Base-by-base conservation (phyloP, 2,329 filamentous ascomycete species). In the Neocucurbitaria cava region DNA sequence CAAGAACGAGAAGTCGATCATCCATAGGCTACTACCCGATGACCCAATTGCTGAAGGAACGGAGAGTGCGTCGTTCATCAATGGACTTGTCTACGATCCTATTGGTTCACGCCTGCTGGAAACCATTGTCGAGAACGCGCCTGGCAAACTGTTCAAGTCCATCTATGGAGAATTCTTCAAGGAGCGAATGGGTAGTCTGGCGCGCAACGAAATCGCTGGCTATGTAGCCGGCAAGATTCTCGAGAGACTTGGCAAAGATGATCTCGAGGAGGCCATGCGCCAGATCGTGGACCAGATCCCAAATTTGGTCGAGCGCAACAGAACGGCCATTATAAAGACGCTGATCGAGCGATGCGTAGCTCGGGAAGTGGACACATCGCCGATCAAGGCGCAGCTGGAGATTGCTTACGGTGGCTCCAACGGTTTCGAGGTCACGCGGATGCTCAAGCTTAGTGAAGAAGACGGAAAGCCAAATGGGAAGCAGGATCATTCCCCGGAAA, bases 91-190 rank as follows among this genome's bases (percentile, higher is more conserved):
- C 23, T 98, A 97, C 75, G 92, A 98, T 70, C 83, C 89, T 1
- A 88, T 98, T 46, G 95, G 95, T 15, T 97, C 94, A 3, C 89
- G 94, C 40, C 82, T 99, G 1, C 82, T 98, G 20, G 95, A 99
- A 78, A 91, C 89, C 0, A 88, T 99, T 59, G 85, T 97, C 59
- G 85, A 87, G 23, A 84, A 89, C 70, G 87, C 89, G 15, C 92
- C 95, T 0, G 92, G 91, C 39, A 96, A 95, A 76, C 78, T 92
- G 30, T 99, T 98, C 85, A 97, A 96, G 76, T 85, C 87, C 13
- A 82, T 99, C 5, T 94, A 96, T 77, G 86, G 84, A 53, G 87
- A 89, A 62, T 86, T 92, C 61, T 90, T 98, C 75, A 89, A 88
- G 57, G 87, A 89, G 13, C 86, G 92, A 23, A 89, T 98, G 66